phyloP scores from a whole-genome alignment of 768 basidiomycete species.

The Naganishia vaughanmartiniae region DNA sequence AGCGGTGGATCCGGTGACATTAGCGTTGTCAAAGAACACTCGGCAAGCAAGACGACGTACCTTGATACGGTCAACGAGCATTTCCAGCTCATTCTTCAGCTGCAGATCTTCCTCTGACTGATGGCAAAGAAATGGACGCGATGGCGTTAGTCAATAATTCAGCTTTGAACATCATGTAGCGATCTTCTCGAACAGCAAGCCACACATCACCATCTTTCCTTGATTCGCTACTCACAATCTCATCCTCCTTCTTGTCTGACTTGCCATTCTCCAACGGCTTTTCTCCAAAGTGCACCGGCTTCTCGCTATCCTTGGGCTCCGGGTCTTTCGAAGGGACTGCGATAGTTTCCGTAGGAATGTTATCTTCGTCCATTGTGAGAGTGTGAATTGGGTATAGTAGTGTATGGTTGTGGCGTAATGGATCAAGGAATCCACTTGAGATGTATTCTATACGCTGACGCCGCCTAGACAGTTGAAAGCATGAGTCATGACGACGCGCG shows the following conservation, averaged over 20 bases:
- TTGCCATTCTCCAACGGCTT: slow-evolving; percentile 21
- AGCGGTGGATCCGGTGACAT: neutral
- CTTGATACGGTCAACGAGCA: slow-evolving; percentile 91
- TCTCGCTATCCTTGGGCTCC: slow-evolving; percentile 60
- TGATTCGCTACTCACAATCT: slow-evolving; percentile 65
- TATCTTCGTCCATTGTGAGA: slow-evolving; percentile 24
- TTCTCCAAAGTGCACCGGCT: slow-evolving; percentile 44
- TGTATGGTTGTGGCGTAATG: neutral
- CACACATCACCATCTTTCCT: neutral
- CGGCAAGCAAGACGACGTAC: slow-evolving; percentile 55
- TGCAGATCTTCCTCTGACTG: slow-evolving; percentile 94
- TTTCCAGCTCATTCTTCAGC: slow-evolving; percentile 89
- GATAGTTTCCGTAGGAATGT: slow-evolving; percentile 40
- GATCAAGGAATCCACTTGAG: neutral
- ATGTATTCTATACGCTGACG: slow-evolving; percentile 3
- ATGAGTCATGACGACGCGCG: slow-evolving; percentile 1
- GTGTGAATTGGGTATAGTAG: neutral
- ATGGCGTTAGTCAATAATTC: neutral
- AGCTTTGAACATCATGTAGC: neutral
- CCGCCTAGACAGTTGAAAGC: neutral
- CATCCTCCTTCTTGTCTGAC: slow-evolving; percentile 46
- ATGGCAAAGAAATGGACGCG: neutral
- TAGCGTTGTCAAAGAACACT: neutral
- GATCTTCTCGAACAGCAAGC: neutral
- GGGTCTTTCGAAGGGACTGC: slow-evolving; percentile 55